Base-by-base conservation (phyloP, 2,329 filamentous ascomycete species). In the Pseudogymnoascus sp. region DNA sequence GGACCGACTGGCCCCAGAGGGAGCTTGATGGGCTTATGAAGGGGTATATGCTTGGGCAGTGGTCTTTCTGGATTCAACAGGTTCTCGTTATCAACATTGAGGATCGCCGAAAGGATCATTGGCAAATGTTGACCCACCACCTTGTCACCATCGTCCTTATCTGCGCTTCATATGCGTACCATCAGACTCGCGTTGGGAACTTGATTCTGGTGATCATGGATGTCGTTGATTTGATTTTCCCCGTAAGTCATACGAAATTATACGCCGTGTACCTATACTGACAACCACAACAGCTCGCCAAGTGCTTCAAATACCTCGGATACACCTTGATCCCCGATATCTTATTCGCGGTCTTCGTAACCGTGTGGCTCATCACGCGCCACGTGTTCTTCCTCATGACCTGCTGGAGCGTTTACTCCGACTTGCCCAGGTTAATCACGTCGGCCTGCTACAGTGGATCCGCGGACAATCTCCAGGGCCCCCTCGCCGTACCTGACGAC, bases 111-210 rank as follows among this genome's bases (percentile, higher is more conserved):
- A 97, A 97, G 78, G 95, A 99, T 71, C 89, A 97, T 76, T 89
- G 86, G 79, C 93, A 97, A 76, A 97, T 97, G 95, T 86, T 97
- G 68, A 88, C 86, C 16, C 95, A 97, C 75, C 95, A 99, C 77
- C 84, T 97, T 72, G 87, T 97, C 73, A 99, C 95, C 18, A 90
- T 88, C 71, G 79, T 81, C 4, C 85, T 99, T 49, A 87, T 99
- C 67, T 86, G 87, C 63, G 83, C 87, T 33, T 93, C 89, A 67
- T 97, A 97, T 74, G 84, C 87, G 67, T 96, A 96, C 74, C 88
- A 93, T 72, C 87, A 91, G 72, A 96, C 89, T 63, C 88, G 90
- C 55, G 90, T 96, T 28, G 93, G 91, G 62, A 95, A 93, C 71
- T 83, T 96, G 58, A 91, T 97, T 65, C 80, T 99, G 60, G 88